Evolutionary conservation across 1,284 basidiomycete genomes (phyloP), one percentile per base, ranked within the genome.

Genomic region (Megacollybia platyphylla): DNA sequence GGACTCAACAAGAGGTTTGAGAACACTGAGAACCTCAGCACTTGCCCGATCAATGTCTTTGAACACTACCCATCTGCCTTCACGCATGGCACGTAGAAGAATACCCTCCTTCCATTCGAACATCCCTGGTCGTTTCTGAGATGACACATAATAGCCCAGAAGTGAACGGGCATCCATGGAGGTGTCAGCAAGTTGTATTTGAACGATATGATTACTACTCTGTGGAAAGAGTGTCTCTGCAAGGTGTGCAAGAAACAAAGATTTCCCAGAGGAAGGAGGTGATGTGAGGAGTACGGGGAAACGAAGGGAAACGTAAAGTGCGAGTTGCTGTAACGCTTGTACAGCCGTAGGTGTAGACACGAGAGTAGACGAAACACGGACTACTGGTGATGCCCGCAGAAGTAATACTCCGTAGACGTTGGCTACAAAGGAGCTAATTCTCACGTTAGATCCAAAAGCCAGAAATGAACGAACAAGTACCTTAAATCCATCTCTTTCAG

Each of bases 61-160:
- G 36, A 98, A 75, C 2, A 98, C 79, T 2, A 98, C 70, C 94
- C 96, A 98, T 55, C 82, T 80, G 9, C 96, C 96, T 51, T 88
- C 80, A 35, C 80, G 75, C 67, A 98, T 85, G 0, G 94, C 87
- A 38, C 87, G 85, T 5, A 94, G 82, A 37, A 99, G 69, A 0
- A 93, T 86, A 8, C 96, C 96, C 52, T 98, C 93, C 57, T 87
- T 87, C 87, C 93, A 98, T 54, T 94, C 89, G 52, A 98, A 99
- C 0, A 81, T 81, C 7, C 96, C 96, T 0, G 90, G 84, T 32
- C 78, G 75, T 1, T 76, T 82, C 0, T 86, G 70, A 0, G 93
- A 97, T 1, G 94, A 96, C 2, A 91, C 70, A 48, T 97, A 96
- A 2, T 91, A 94, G 5, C 96, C 96, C 28, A 99, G 73, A 1